phyloP scores from a whole-genome alignment of 768 basidiomycete species.

The Leccinum pellstonianum region DNA sequence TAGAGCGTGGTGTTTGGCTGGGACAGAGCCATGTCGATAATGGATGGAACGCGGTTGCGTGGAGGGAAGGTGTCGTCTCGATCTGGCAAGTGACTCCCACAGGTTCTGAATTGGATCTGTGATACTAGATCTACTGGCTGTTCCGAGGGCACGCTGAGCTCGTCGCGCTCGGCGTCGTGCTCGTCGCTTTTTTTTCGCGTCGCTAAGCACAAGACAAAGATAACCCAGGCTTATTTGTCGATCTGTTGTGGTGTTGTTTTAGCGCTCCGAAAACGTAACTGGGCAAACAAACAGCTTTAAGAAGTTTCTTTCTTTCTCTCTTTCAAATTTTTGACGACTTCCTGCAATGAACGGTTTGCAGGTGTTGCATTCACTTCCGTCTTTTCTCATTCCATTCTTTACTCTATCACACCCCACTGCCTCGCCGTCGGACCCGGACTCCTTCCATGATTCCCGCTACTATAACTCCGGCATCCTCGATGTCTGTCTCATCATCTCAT shows the following conservation, averaged over 20 bases:
- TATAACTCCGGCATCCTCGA: slow-evolving; percentile 77
- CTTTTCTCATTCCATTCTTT: slow-evolving; percentile 66
- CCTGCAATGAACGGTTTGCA: slow-evolving; percentile 38
- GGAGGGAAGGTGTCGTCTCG: not conserved
- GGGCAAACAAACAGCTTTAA: slow-evolving; percentile 29
- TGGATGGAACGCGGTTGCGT: not conserved
- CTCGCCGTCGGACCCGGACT: slow-evolving; percentile 60
- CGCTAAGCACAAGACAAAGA: not conserved
- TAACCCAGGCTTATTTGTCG: slow-evolving; percentile 4
- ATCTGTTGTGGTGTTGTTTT: slow-evolving; percentile 28
- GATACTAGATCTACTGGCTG: not conserved
- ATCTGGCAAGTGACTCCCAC: slow-evolving; percentile 29
- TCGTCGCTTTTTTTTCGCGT: slow-evolving; percentile 5
- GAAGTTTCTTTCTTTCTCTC: slow-evolving; percentile 3
- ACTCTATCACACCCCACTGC: slow-evolving; percentile 67
- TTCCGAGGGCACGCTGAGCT: not conserved
- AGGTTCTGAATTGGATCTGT: not conserved
- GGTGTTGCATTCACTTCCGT: slow-evolving; percentile 44
- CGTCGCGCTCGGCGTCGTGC: slow-evolving; percentile 6
- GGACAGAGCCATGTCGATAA: slow-evolving; percentile 41
- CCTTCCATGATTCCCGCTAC: slow-evolving; percentile 67
- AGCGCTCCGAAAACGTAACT: slow-evolving; percentile 24
- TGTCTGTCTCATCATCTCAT: slow-evolving; percentile 74
- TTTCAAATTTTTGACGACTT: slow-evolving; percentile 35
- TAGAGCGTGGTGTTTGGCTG: slow-evolving; percentile 89